phyloP scores from a whole-genome alignment of 2,329 filamentous ascomycete species.

The Diaporthe caulivora region DNA sequence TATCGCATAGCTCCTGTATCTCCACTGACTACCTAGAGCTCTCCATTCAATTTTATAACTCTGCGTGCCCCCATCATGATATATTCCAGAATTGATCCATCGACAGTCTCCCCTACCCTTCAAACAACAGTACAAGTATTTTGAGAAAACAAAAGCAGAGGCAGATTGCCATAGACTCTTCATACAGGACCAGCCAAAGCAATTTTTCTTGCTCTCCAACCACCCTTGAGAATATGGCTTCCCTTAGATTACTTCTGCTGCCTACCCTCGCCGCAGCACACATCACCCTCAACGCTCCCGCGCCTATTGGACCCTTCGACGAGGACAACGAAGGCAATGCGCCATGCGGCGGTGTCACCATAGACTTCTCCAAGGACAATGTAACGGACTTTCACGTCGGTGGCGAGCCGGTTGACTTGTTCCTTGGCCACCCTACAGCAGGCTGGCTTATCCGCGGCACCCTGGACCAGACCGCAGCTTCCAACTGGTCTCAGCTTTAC shows the following conservation, averaged over 20 bases:
- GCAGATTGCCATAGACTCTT: neutral
- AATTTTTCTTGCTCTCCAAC: no score
- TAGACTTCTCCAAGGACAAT: conserved; percentile 55
- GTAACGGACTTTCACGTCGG: conserved; percentile 67
- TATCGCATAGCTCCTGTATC: conserved; percentile 23
- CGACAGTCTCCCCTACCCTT: neutral
- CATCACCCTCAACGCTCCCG: conserved; percentile 64
- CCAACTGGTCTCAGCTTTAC: conserved; percentile 68
- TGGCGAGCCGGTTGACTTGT: conserved; percentile 64
- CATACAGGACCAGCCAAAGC: neutral
- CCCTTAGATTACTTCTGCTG: conserved; percentile 53
- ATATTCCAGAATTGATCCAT: neutral
- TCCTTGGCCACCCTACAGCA: conserved; percentile 63
- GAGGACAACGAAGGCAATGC: conserved; percentile 58
- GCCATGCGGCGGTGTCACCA: conserved; percentile 68
- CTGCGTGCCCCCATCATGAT: neutral
- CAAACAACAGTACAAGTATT: neutral
- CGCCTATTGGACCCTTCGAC: conserved; percentile 60
- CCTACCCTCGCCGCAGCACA: conserved; percentile 61
- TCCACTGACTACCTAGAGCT: neutral
- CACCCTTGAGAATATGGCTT: conserved; percentile 49
- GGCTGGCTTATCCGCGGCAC: conserved; percentile 72
- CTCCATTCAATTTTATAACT: neutral
- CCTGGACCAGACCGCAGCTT: conserved; percentile 58
- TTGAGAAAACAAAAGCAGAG: neutral